phyloP scores from a whole-genome alignment of 768 basidiomycete genomes.

The Lanmaoa pseudosensibilis region DNA sequence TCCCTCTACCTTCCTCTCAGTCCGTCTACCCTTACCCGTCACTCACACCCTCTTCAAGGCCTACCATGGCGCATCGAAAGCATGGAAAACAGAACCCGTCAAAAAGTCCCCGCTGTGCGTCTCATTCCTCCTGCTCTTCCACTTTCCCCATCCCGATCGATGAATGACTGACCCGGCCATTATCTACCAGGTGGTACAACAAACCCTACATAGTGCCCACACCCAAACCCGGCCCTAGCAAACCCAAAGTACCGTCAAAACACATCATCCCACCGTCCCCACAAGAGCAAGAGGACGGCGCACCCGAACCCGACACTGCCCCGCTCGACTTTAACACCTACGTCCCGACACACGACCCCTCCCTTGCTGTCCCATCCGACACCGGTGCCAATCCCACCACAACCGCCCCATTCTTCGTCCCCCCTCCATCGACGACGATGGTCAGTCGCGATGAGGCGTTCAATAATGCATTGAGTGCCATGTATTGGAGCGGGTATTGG shows the following conservation, averaged over 20 bases:
- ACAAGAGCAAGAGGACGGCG: not conserved
- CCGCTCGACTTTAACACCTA: conserved; percentile 72
- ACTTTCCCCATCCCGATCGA: no score
- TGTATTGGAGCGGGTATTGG: conserved; percentile 90
- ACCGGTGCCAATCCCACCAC: conserved; percentile 11
- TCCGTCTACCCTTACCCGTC: not conserved
- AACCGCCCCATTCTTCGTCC: conserved; percentile 27
- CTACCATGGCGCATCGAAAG: conserved; percentile 63
- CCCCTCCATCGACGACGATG: conserved; percentile 36
- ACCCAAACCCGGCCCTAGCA: conserved; percentile 13
- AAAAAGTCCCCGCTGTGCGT: conserved; percentile 75
- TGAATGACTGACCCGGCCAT: not conserved
- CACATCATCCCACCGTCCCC: not conserved
- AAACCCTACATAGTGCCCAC: conserved; percentile 49
- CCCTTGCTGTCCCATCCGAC: conserved; percentile 42
- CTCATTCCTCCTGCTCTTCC: not conserved
- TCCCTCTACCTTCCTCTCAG: not conserved
- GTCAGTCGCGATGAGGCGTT: conserved; percentile 76
- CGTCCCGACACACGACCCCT: conserved; percentile 67
- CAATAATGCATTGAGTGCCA: conserved; percentile 68
- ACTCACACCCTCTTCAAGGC: conserved; percentile 37
- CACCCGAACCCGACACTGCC: conserved; percentile 48
- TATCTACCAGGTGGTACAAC: conserved; percentile 70
- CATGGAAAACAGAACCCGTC: conserved; percentile 68
- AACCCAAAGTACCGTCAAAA: not conserved